Conservation (phyloP, 352 stramenopile genomes). For the Pythium biforme region DNA sequence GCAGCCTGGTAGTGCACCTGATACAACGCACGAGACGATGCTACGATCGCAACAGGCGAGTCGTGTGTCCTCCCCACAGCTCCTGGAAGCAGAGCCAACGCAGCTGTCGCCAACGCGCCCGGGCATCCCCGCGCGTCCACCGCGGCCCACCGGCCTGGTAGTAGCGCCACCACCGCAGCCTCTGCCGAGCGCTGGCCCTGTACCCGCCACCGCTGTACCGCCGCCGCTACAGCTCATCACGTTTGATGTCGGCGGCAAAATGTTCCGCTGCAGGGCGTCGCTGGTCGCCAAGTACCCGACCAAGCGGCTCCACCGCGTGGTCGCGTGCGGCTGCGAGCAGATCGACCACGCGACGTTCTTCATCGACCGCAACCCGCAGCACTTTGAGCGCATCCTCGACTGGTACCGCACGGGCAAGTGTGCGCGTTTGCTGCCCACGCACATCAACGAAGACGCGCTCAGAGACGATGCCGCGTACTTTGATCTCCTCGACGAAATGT, state of each 20-base stretch:
- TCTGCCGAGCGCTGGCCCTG: neutral
- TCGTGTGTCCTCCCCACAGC: neutral
- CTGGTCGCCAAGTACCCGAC: conserved; percentile 56
- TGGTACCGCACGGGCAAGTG: conserved; percentile 68
- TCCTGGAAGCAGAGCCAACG: neutral
- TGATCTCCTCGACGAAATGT: conserved; percentile 62
- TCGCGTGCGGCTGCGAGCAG: conserved; percentile 53
- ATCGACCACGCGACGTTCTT: conserved; percentile 52
- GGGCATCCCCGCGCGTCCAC: conserved; percentile 2
- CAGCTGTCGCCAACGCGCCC: conserved; percentile 8
- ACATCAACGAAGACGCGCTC: conserved; percentile 46
- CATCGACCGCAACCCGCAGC: conserved; percentile 68
- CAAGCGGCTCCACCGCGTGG: conserved; percentile 63
- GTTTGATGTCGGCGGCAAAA: conserved; percentile 68
- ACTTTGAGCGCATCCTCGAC: conserved; percentile 74
- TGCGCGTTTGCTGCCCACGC: conserved; percentile 29
- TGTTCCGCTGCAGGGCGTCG: conserved; percentile 68
- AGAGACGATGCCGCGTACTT: conserved; percentile 67
- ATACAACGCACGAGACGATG: no score
- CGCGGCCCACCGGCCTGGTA: neutral
- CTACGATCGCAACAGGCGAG: neutral
- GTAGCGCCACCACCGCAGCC: neutral
- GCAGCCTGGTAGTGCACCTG: no score
- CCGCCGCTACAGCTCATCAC: conserved; percentile 25
- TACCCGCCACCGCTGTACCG: neutral